Base-by-base conservation (phyloP, 1,139 yeast genomes). In the Scheffersomyces cryptocercus region DNA sequence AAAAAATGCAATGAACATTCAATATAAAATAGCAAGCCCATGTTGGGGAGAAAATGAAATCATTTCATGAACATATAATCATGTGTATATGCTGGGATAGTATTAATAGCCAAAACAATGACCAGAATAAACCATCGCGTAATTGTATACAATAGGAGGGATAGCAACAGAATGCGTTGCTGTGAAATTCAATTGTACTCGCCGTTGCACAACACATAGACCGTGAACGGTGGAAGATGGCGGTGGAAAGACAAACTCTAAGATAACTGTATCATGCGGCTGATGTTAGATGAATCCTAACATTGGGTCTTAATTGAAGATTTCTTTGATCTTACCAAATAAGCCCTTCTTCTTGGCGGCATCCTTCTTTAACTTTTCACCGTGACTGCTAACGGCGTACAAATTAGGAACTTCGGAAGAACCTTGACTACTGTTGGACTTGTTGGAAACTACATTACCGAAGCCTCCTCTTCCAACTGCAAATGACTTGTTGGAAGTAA, bases 391-490 rank as follows among this genome's bases (percentile, higher is more conserved):
- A 29, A 53, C 50, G n/a, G 58, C 41, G 39, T 53, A 52, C 36
- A 54, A 47, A 29, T 49, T 45, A 36, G 49, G 48, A 10, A 42
- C 44, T 20, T 39, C 36, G 8, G 39, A 43, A 46, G 44, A 48
- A 15, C 44, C 47, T 3, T 41, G 40, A 35, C 54, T 48, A 24
- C 35, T 35, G 13, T 41, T 41, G 20, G 55, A 50, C 29, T 32
- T 44, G 14, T 62, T 48, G 28, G 64, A 59, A 20, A 71, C 56
- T 14, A 77, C 71, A 49, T 79, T 79, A 5, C 80, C 81, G 49
- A 72, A 76, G 2, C 82, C 75, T 28, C 81, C 82, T 51, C 78
- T 63, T 11, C 77, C 79, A 13, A 75, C 65, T 11, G 70, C 61
- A 42, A 70, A 73, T 13, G 77, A 67, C 42, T 64, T 67, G 47